A percentile compares a stretch with the other conserved stretches of the same genome.
Evolutionary conservation across 768 basidiomycete genomes (phyloP).

Genomic region (Russula abietina): DNA sequence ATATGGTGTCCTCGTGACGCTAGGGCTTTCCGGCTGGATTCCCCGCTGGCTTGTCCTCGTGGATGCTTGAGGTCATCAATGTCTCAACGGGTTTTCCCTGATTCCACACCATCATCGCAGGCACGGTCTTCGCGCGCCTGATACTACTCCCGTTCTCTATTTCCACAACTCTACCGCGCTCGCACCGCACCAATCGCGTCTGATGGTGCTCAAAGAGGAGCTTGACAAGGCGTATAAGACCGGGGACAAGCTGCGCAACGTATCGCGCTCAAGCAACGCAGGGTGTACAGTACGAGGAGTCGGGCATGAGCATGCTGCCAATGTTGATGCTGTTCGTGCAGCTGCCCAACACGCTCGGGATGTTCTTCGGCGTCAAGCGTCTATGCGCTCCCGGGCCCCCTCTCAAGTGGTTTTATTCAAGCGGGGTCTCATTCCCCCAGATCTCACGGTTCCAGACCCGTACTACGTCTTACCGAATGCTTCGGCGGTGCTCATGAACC

Average conservation of each 20-base stretch:
- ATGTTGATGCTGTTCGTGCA: constrained; percentile 62
- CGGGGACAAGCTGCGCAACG: constrained; percentile 40
- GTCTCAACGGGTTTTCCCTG: constrained; percentile 69
- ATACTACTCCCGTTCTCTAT: constrained; percentile 57
- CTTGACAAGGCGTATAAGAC: constrained; percentile 34
- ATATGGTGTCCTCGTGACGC: constrained; percentile 63
- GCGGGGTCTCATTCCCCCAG: constrained; percentile 70
- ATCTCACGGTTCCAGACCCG: constrained; percentile 76
- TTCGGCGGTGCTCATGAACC: constrained; percentile 53
- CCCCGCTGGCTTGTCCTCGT: constrained; percentile 58
- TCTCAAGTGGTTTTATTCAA: constrained; percentile 66
- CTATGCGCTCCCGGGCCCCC: constrained; percentile 71
- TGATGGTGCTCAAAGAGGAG: constrained; percentile 49
- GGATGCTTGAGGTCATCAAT: constrained; percentile 62
- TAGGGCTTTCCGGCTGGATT: constrained; percentile 59
- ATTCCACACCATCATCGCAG: constrained; percentile 75
- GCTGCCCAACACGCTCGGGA: constrained; percentile 65
- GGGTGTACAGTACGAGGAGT: constrained; percentile 55
- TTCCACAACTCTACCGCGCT: constrained; percentile 55
- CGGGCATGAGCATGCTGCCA: constrained; percentile 55
- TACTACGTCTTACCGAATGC: constrained; percentile 64
- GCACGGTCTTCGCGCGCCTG: constrained; percentile 55
- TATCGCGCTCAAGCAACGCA: constrained; percentile 40
- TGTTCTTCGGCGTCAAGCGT: constrained; percentile 76
- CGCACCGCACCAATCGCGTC: constrained; percentile 51